Evolutionary conservation across 192 early-diverging fungal species (phyloP).

Genomic region (Coemansia pectinata): DNA sequence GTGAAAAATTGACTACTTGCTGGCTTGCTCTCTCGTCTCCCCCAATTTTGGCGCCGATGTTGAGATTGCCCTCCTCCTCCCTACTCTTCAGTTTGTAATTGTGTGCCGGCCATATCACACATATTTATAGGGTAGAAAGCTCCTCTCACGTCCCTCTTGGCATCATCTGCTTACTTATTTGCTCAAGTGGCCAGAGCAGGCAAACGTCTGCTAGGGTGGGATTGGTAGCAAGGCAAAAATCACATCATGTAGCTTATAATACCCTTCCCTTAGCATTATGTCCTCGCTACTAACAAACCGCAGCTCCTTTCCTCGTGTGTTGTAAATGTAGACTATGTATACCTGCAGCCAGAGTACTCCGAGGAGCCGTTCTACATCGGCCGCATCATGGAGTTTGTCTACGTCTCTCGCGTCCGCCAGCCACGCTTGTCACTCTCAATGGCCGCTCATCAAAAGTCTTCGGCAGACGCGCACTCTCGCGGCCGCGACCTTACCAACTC

Average conservation of each 20-base stretch:
- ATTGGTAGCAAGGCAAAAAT: neutral
- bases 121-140: neutral
- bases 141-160: neutral
- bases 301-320: neutral
- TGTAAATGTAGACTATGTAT: conserved; percentile 68
- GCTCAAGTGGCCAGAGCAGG: neutral
- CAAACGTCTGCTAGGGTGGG: neutral
- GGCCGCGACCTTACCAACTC: conserved; percentile 4
- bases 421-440: conserved; percentile 42
- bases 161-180: neutral
- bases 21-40: neutral
- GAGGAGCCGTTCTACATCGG: conserved; percentile 80
- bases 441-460: conserved; percentile 6
- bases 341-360: conserved; percentile 68
- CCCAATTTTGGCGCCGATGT: neutral
- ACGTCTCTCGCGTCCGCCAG: conserved; percentile 51
- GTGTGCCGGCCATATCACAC: neutral
- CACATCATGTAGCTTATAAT: neutral
- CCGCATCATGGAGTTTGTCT: conserved; percentile 75
- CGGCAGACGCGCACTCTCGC: neutral
- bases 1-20: neutral
- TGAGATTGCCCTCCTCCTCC: neutral
- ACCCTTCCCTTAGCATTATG: too few species aligned
- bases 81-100: neutral
- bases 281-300: neutral